phyloP scores from a whole-genome alignment of 257 asterid genomes.

The Solanum chilense region DNA sequence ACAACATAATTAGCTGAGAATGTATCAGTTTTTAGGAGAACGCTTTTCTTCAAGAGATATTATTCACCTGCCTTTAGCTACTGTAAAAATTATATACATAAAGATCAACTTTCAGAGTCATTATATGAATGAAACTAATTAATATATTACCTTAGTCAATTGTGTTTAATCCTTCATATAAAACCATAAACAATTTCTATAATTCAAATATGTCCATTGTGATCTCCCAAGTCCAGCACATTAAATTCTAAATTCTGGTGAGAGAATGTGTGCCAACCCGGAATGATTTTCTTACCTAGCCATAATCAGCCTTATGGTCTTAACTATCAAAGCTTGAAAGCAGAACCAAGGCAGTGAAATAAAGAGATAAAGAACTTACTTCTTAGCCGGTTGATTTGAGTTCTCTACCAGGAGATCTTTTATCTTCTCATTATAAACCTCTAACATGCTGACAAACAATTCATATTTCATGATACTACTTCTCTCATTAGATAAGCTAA shows the following conservation, averaged over 20 bases:
- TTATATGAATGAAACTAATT: neutral
- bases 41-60: neutral
- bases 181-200: neutral
- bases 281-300: neutral
- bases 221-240: neutral
- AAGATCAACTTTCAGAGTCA: neutral
- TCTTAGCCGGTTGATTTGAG: slow-evolving; percentile 62
- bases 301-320: neutral
- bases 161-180: neutral
- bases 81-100: neutral
- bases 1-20: neutral
- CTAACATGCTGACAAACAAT: slow-evolving; percentile 88
- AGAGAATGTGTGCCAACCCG: neutral
- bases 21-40: neutral
- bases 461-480: slow-evolving; percentile 58
- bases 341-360: neutral
- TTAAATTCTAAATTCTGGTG: neutral
- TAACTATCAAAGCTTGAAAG: neutral
- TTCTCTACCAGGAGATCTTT: slow-evolving; percentile 81
- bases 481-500: slow-evolving; percentile 56
- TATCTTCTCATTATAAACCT: slow-evolving; percentile 96
- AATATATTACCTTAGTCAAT: neutral
- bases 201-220: neutral
- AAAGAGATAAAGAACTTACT: slow-evolving; percentile 37
- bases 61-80: neutral